Conservation (phyloP, 495 filamentous ascomycete species). For the Barbatosphaeria neglecta region DNA sequence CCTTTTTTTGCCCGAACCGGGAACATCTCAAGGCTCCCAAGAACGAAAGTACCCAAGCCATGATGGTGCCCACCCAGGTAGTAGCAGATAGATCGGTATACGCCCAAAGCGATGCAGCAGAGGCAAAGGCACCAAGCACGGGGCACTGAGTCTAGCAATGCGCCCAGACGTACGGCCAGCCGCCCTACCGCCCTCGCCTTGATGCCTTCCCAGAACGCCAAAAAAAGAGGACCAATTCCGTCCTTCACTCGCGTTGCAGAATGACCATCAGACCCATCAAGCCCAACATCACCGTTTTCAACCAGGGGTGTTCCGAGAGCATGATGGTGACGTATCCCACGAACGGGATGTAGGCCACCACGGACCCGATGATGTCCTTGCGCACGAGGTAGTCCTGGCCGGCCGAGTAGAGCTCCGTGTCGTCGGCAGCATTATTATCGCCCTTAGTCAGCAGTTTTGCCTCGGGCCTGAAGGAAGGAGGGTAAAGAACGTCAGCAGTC, state of each 20-base stretch:
- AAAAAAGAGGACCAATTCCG: too few relatives aligned
- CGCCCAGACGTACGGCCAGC: too few relatives aligned
- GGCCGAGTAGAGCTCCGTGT: slow-evolving; percentile 76
- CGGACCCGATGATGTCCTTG: slow-evolving; percentile 78
- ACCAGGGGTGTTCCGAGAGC: slow-evolving; percentile 90
- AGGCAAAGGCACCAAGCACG: too few relatives aligned
- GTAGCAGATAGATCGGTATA: too few relatives aligned
- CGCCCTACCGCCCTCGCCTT: too few relatives aligned
- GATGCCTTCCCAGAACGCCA: too few relatives aligned
- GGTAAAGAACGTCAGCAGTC: slow-evolving; percentile 2
- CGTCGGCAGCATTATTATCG: slow-evolving; percentile 90
- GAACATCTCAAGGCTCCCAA: too few relatives aligned
- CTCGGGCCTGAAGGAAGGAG: slow-evolving; percentile 15
- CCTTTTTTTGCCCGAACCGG: too few relatives aligned
- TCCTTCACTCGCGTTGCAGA: slow-evolving; percentile 66
- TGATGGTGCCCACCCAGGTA: too few relatives aligned
- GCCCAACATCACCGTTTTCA: slow-evolving; percentile 88
- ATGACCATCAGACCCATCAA: slow-evolving; percentile 94
- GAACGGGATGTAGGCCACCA: slow-evolving; percentile 85
- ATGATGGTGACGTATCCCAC: slow-evolving; percentile 98
- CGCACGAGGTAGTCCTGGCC: slow-evolving; percentile 78
- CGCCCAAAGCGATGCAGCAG: too few relatives aligned
- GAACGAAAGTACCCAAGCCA: too few relatives aligned
- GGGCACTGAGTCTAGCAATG: too few relatives aligned
- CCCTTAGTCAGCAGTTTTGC: slow-evolving; percentile 85